Base-by-base conservation (phyloP, 306 rosid species). In the Dryas octopetala region DNA sequence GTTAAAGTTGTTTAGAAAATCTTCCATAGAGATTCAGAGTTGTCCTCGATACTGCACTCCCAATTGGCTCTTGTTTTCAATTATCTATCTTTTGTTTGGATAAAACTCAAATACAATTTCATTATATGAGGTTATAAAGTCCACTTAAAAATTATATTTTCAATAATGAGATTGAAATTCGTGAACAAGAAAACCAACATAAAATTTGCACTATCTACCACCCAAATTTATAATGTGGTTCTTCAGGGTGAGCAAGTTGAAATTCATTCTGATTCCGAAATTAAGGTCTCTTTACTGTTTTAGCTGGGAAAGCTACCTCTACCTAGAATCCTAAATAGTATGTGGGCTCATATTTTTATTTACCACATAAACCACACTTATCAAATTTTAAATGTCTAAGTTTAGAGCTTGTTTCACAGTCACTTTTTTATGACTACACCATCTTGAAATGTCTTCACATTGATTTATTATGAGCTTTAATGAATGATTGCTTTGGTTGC, bases 241-340 rank as follows among this genome's bases (percentile, higher is more conserved):
- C 15, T 53, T 53, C 58, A 5, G 41, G 3, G 7, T 5, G 41
- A 23, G 10, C 65, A 58, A 58, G 6, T 4, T 58, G 7, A 26
- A 28, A 14, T 23, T 26, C 3, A 1, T 14, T 62, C 14, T 16
- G 17, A 15, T 62, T 7, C 11, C 48, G 0, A 40, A 41, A 40
- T n/a, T 15, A 41, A 41, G 26, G 49, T 41, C 49, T n/a, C 11
- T 17, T 55, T 55, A 5, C 19, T 14, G 46, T 38, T 4, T 7
- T 62, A 38, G 66, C 58, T 16, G 61, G 66, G 7, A 63, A 63
- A 63, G 49, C 68, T 41, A 63, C 48, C 68, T 41, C 46, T 61
- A 5, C 17, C 17, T 13, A 45, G 68, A 63, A 63, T 63, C 68
- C 68, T 13, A 63, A 63, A 48, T 48, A 59, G 12, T 52, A 9